Conservation (phyloP, 2,329 filamentous ascomycete genomes). For the Calonectria multiphialidica region DNA sequence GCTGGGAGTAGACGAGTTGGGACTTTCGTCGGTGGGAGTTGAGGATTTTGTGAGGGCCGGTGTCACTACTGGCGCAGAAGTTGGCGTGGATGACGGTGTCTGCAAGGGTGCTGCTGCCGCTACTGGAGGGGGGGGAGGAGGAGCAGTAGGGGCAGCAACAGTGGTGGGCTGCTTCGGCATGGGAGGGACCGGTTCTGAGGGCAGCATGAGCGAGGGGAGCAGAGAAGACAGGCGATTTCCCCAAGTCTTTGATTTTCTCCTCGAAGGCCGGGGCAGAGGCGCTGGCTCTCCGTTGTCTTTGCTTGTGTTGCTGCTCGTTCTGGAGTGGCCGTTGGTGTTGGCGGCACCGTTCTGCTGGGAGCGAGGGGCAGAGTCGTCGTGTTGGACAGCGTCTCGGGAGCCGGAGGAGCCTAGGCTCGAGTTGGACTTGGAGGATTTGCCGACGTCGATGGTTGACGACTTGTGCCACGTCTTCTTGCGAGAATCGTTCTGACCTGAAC, state of each 20-base stretch:
- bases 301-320: conserved; percentile 12
- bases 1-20: conserved; percentile 38
- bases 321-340: not conserved
- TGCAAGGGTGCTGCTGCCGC: conserved; percentile 14
- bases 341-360: conserved; percentile 17
- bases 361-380: conserved; percentile 20
- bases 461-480: conserved; percentile 42
- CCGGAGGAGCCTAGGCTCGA: conserved; percentile 22
- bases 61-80: conserved; percentile 29
- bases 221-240: conserved; percentile 51
- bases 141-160: conserved; percentile 16
- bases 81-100: conserved; percentile 27
- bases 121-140: conserved; percentile 37
- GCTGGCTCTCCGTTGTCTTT: conserved; percentile 32
- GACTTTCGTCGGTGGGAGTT: conserved; percentile 42
- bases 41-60: conserved; percentile 41
- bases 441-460: conserved; percentile 39
- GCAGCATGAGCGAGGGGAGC: conserved; percentile 53
- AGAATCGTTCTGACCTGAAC: conserved; percentile 22
- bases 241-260: conserved; percentile 52
- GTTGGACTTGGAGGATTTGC: conserved; percentile 29
- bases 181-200: conserved; percentile 44
- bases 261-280: conserved; percentile 32
- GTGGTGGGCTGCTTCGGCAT: conserved; percentile 36
- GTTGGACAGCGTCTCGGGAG: conserved; percentile 35